phyloP scores from a whole-genome alignment of 495 filamentous ascomycete genomes.

The Podospora fimiseda region DNA sequence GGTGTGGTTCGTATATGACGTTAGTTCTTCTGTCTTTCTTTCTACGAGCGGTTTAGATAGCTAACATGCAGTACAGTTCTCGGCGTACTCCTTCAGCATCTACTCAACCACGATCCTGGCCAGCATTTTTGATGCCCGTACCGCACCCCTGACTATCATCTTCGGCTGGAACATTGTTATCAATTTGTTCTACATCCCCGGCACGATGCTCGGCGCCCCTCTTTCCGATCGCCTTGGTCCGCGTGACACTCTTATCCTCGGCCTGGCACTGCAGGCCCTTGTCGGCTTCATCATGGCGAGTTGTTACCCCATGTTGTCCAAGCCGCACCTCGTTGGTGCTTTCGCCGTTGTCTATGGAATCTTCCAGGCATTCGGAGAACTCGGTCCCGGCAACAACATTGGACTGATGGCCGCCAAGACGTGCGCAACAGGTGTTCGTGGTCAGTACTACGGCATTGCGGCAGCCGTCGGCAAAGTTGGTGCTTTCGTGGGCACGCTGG shows the following conservation, averaged over 20 bases:
- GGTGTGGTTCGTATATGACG: slow-evolving; percentile 91
- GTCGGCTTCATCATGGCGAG: slow-evolving; percentile 85
- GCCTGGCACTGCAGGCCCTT: slow-evolving; percentile 62
- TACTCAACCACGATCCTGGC: slow-evolving; percentile 65
- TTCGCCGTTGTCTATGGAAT: slow-evolving; percentile 75
- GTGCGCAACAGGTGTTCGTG: slow-evolving; percentile 76
- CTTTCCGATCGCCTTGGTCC: slow-evolving; percentile 72
- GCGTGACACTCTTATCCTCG: slow-evolving; percentile 58
- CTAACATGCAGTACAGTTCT: slow-evolving; percentile 44
- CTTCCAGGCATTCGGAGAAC: slow-evolving; percentile 76
- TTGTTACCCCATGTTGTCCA: slow-evolving; percentile 57
- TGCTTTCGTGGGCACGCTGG: slow-evolving; percentile 82
- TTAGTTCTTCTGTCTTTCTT: slow-evolving; percentile 23
- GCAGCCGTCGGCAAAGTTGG: slow-evolving; percentile 83
- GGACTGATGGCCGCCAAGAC: slow-evolving; percentile 83
- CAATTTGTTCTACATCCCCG: slow-evolving; percentile 82
- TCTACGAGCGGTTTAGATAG: background rate
- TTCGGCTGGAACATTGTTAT: slow-evolving; percentile 84
- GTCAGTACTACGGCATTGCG: slow-evolving; percentile 87
- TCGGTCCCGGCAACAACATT: slow-evolving; percentile 89
- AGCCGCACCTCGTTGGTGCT: slow-evolving; percentile 57
- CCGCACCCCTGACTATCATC: slow-evolving; percentile 58
- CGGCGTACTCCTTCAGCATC: slow-evolving; percentile 70
- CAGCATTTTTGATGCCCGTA: slow-evolving; percentile 51
- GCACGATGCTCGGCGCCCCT: slow-evolving; percentile 67